Conservation (phyloP, 495 filamentous ascomycete genomes). For the Tirmania nivea region DNA sequence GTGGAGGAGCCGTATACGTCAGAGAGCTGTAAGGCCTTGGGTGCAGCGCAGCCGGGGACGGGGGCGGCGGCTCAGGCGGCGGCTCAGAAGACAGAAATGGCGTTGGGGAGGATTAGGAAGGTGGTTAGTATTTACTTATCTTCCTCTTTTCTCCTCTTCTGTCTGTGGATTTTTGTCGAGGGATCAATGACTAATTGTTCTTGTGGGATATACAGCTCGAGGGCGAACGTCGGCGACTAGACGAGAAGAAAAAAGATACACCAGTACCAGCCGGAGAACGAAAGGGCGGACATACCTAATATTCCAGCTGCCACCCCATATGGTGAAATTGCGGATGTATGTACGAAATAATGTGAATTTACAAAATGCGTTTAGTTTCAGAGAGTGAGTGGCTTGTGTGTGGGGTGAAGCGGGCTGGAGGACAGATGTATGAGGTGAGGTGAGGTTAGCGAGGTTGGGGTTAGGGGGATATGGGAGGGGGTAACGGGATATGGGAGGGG, state of each 20-base stretch:
- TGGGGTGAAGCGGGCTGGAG: too few relatives aligned
- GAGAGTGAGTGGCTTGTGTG: too few relatives aligned
- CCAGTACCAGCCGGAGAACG: too few relatives aligned
- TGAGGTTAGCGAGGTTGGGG: too few relatives aligned
- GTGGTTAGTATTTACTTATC: conserved; percentile 28
- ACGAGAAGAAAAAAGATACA: neutral
- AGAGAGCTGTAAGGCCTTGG: neutral
- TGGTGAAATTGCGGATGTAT: too few relatives aligned
- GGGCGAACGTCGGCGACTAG: conserved; percentile 17
- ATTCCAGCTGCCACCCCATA: too few relatives aligned
- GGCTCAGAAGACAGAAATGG: conserved; percentile 23
- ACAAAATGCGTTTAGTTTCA: too few relatives aligned
- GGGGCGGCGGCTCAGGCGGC: conserved; percentile 28
- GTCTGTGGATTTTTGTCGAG: neutral
- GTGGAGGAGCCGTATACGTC: neutral
- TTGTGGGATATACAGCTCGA: conserved; percentile 7
- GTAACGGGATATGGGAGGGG: too few relatives aligned
- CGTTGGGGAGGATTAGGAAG: conserved; percentile 38
- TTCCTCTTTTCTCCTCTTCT: neutral
- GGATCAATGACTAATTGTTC: neutral
- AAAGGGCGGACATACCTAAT: too few relatives aligned
- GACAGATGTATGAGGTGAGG: too few relatives aligned
- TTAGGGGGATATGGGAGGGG: too few relatives aligned
- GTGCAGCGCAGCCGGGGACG: conserved; percentile 37
- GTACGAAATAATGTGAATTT: too few relatives aligned